Percentiles rank a stretch among this genome's conserved stretches.
These are phyloP conservation scores for Penicillium sp. DNA, from an alignment of 2,329 filamentous ascomycete species.

Conservation along the genomic window DNA sequence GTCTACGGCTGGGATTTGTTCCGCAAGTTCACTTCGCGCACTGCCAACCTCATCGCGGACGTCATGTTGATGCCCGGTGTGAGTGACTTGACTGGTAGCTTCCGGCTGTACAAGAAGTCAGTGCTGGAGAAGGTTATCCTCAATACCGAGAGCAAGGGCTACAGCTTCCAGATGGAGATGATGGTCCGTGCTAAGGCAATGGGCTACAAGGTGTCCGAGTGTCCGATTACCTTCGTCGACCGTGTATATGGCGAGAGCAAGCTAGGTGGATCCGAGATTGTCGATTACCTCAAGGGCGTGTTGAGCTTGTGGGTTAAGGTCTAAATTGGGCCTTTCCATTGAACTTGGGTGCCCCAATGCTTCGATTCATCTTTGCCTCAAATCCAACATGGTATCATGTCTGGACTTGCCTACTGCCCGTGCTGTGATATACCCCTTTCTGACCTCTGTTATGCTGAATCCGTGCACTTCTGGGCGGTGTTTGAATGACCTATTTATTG, in stretches of 20 bases:
- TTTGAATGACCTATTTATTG: conserved; percentile 16
- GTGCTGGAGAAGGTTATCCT: conserved; percentile 87
- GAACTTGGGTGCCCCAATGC: neutral
- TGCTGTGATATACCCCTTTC: conserved; percentile 26
- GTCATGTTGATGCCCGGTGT: conserved; percentile 90
- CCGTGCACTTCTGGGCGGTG: conserved; percentile 19
- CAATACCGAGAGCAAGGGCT: conserved; percentile 92
- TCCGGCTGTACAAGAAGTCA: conserved; percentile 87
- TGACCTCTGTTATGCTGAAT: conserved; percentile 15
- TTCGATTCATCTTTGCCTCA: conserved; percentile 9
- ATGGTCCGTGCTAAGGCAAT: conserved; percentile 96
- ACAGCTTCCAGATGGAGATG: conserved; percentile 99
- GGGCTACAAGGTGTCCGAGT: conserved; percentile 90
- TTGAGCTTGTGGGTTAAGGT: conserved; percentile 75
- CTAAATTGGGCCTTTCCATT: conserved; percentile 34
- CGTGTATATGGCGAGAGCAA: conserved; percentile 93
- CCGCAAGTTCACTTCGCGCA: conserved; percentile 66
- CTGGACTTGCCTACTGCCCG: conserved; percentile 13
- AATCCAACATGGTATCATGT: conserved; percentile 8
- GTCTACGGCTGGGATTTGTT: conserved; percentile 97
- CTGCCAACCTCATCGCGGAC: conserved; percentile 93
- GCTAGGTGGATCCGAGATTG: conserved; percentile 90
- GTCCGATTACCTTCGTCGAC: conserved; percentile 95
- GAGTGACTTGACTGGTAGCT: conserved; percentile 91
- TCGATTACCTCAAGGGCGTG: conserved; percentile 89